Percentiles rank a stretch among this genome's conserved stretches.
These are phyloP conservation scores for Hemileccinum impolitum DNA, from an alignment of 768 basidiomycete species.

Conservation along the genomic window DNA sequence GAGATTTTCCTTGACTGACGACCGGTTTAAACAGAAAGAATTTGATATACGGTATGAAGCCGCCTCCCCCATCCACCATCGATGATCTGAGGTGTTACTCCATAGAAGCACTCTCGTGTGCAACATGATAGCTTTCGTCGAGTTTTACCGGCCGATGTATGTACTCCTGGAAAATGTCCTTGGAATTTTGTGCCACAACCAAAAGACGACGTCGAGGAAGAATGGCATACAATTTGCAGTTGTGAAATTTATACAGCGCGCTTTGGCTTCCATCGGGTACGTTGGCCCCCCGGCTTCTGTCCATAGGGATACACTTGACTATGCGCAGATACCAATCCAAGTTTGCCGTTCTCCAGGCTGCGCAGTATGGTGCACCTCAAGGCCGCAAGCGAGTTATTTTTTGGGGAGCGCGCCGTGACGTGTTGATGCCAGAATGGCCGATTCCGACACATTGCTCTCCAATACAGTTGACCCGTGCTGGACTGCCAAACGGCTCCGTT, in stretches of 20 bases:
- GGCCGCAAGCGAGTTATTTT: conserved; percentile 65
- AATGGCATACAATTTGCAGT: conserved; percentile 49
- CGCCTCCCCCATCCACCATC: background rate
- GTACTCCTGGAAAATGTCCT: conserved; percentile 73
- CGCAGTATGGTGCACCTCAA: conserved; percentile 72
- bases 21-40: conserved; percentile 37
- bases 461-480: conserved; percentile 30
- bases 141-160: conserved; percentile 58
- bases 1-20: conserved; percentile 1
- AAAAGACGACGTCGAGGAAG: conserved; percentile 39
- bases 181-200: conserved; percentile 52
- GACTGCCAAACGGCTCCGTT: conserved; percentile 43
- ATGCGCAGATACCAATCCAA: conserved; percentile 55
- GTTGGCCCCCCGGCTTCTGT: conserved; percentile 15
- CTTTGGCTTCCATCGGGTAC: conserved; percentile 62
- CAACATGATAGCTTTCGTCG: conserved; percentile 70
- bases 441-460: conserved; percentile 56
- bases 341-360: conserved; percentile 64
- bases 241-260: conserved; percentile 62
- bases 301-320: background rate
- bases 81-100: background rate
- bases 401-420: conserved; percentile 57
- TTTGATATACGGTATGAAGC: conserved; percentile 54
- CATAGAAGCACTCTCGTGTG: conserved; percentile 58
- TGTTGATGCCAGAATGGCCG: conserved; percentile 59